Conservation (phyloP, 2,329 filamentous ascomycete species). For the Cordyceps tenuipes region DNA sequence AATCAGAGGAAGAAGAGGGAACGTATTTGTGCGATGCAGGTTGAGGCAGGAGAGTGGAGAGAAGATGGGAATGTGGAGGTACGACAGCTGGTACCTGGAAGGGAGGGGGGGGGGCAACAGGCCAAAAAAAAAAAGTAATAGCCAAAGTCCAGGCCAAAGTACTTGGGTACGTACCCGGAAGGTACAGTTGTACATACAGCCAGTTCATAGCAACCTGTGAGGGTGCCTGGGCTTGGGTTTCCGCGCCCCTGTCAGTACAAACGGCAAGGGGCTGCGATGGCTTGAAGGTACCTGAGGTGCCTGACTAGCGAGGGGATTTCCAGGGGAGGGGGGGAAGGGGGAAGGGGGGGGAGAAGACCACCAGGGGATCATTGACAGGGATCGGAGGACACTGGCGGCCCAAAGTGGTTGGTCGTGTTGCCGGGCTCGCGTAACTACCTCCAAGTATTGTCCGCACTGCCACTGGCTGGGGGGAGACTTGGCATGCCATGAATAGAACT, state of each 20-base stretch:
- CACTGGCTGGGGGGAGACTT: background rate
- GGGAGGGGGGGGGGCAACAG: background rate
- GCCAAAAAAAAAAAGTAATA: too few relatives aligned
- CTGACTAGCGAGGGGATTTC: conserved; percentile 2
- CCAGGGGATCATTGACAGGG: background rate
- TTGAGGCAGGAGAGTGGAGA: background rate
- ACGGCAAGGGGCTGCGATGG: background rate
- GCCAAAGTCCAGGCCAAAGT: too few relatives aligned
- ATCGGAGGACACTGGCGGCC: background rate
- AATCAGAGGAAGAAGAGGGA: conserved; percentile 9
- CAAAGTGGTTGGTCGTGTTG: background rate
- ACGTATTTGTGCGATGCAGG: background rate
- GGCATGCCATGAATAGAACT: background rate
- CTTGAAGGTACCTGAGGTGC: background rate
- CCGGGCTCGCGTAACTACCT: background rate
- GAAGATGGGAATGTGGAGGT: conserved; percentile 3
- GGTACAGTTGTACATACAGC: too few relatives aligned
- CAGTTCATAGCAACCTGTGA: background rate
- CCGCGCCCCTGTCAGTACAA: background rate
- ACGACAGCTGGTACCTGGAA: background rate
- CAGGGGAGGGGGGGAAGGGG: background rate
- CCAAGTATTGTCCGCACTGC: background rate
- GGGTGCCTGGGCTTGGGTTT: background rate
- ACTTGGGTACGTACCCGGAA: background rate
- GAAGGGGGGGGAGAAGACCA: background rate